Evolutionary conservation across 441 rosid species (phyloP), one percentile per base, ranked within the genome.

Genomic region (Eugenia klotzschiana): DNA sequence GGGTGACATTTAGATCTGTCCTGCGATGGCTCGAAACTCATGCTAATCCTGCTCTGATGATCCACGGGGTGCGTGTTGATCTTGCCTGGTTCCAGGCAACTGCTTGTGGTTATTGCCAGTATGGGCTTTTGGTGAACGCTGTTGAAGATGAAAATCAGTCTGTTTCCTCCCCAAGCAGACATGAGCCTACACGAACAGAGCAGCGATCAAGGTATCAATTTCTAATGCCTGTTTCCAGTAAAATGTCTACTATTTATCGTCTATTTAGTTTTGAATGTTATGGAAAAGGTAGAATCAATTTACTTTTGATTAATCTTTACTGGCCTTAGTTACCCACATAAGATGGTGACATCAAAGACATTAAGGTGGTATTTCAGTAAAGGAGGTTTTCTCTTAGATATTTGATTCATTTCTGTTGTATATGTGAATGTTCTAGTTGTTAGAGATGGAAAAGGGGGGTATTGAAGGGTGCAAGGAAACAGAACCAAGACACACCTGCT

Each of bases 71-170:
- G 51, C 89, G 90, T 41, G 92, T 93, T 87, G 96, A 93, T 91
- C 96, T 97, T 88, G 96, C 98, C 29, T 92, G 98, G 98, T 92
- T 97, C 87, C 98, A 91, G 88, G 92, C 95, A 82, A 92, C 94
- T 79, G 84, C 96, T 84, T 91, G 91, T 90, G 95, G 96, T 85
- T 93, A 94, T 90, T 91, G 93, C 86, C 99, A 94, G 82, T 96
- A 92, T 88, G 99, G 99, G 82, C 91, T 97, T 86, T 82, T 94
- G 90, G 91, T 94, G 85, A 90, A 92, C 87, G 88, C 94, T 77
- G n/a, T 84, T 73, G 93, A 90, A 87, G 94, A 91, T 79, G 94
- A 88, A 82, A 90, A 83, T 85, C 94, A 87, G 58, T 69, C 74
- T 74, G 37, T 86, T 81, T 89, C 92, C 40, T 83, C 87, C 81